Evolutionary conservation across 805 yeast species (phyloP).

Genomic region (Metschnikowia rubicola): DNA sequence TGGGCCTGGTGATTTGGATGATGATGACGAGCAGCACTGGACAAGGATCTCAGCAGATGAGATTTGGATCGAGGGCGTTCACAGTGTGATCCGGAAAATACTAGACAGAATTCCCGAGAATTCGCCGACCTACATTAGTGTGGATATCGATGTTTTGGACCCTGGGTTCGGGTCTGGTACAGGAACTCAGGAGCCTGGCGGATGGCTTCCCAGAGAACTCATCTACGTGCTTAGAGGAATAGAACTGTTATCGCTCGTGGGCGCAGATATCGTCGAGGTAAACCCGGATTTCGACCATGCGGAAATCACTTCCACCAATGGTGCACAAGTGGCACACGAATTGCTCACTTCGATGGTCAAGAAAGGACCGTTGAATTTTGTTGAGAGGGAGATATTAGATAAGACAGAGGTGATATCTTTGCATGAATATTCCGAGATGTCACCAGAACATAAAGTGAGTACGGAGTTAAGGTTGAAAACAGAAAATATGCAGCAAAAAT

Average conservation of each 20-base stretch:
- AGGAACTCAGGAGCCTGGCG: slow-evolving; percentile 60
- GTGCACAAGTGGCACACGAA: slow-evolving; percentile 70
- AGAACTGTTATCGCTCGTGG: slow-evolving; percentile 46
- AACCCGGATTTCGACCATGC: slow-evolving; percentile 63
- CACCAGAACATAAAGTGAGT: slow-evolving; percentile 1
- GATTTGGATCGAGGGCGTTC: slow-evolving; percentile 64
- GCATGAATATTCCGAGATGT: neutral
- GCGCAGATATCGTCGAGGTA: slow-evolving; percentile 58
- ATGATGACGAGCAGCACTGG: slow-evolving; percentile 69
- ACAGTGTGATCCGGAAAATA: slow-evolving; percentile 52
- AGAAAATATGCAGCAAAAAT: neutral
- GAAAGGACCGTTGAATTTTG: slow-evolving; percentile 36
- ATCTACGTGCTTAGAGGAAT: slow-evolving; percentile 45
- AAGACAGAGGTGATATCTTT: slow-evolving; percentile 1
- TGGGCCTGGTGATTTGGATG: slow-evolving; percentile 55
- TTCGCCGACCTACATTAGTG: slow-evolving; percentile 69
- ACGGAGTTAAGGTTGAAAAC: neutral
- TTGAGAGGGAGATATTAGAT: slow-evolving; percentile 5
- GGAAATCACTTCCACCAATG: slow-evolving; percentile 65
- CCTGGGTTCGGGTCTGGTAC: slow-evolving; percentile 59
- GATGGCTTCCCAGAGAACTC: slow-evolving; percentile 54
- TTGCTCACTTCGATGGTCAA: slow-evolving; percentile 72
- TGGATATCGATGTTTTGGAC: slow-evolving; percentile 68
- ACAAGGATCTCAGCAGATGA: slow-evolving; percentile 69
- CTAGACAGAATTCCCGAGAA: slow-evolving; percentile 54